These are phyloP conservation scores for Candida lessepsii DNA, from an alignment of 805 yeast genomes.

Conservation along the genomic window DNA sequence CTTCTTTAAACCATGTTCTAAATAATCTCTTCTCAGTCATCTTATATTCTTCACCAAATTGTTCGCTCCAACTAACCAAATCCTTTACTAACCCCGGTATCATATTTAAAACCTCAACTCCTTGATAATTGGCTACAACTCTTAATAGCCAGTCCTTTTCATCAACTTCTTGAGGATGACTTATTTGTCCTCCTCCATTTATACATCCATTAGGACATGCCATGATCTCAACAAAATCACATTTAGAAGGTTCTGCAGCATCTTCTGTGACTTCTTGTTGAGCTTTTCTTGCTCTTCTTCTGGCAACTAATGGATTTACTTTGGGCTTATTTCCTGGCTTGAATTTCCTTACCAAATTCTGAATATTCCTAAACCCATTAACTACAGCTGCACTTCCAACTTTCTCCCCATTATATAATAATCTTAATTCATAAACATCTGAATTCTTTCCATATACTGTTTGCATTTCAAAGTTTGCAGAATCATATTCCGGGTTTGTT, in stretches of 20 bases:
- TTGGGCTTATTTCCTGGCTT: constrained; percentile 36
- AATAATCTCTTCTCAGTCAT: constrained; percentile 38
- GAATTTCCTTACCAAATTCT: constrained; percentile 83
- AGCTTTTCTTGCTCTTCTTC: constrained; percentile 40
- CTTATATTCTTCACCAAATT: constrained; percentile 29
- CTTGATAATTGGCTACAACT: constrained; percentile 33
- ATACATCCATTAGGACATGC: constrained; percentile 98
- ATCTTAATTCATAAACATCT: constrained; percentile 69
- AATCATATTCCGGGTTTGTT: constrained; percentile 18
- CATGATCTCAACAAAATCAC: constrained; percentile 91
- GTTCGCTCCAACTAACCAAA: constrained; percentile 31
- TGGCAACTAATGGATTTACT: constrained; percentile 40
- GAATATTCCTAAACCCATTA: constrained; percentile 93
- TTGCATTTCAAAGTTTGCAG: constrained; percentile 27
- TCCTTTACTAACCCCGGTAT: constrained; percentile 13
- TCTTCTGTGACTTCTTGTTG: constrained; percentile 14
- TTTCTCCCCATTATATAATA: constrained; percentile 39
- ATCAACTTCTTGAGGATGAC: constrained; percentile 38
- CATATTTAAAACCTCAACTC: constrained; percentile 25
- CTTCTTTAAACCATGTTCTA: constrained; percentile 47
- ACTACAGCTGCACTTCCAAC: constrained; percentile 61
- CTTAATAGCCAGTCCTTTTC: constrained; percentile 47
- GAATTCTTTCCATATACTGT: constrained; percentile 65
- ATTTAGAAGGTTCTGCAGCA: constrained; percentile 58
- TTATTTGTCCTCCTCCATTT: constrained; percentile 93